Conservation (phyloP, 331 rosid genomes). For the Phaseolus coccineus region DNA sequence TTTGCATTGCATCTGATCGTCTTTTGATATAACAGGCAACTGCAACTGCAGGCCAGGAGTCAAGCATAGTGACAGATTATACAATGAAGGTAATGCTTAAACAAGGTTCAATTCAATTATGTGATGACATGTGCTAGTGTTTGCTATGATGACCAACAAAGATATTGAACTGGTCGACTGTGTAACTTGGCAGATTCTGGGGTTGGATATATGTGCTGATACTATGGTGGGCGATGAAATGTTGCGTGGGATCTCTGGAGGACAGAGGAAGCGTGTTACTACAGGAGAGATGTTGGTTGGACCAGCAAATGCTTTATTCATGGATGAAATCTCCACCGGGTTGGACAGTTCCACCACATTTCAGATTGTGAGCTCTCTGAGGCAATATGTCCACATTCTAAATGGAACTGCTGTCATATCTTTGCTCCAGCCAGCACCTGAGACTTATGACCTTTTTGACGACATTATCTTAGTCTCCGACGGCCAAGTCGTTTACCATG, state of each 20-base stretch:
- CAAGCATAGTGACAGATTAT: constrained; percentile 72
- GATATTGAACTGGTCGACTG: not conserved
- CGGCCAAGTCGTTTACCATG: constrained; percentile 68
- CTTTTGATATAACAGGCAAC: constrained; percentile 61
- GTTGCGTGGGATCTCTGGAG: constrained; percentile 47
- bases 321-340: constrained; percentile 76
- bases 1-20: constrained; percentile 20
- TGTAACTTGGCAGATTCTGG: constrained; percentile 58
- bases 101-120: not conserved
- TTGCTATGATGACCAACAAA: not conserved
- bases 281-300: constrained; percentile 73
- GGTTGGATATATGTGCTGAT: constrained; percentile 81
- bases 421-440: constrained; percentile 73
- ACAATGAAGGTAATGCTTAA: constrained; percentile 61
- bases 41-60: constrained; percentile 71
- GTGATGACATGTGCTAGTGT: not conserved
- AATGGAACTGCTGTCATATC: constrained; percentile 65
- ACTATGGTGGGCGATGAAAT: constrained; percentile 46
- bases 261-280: constrained; percentile 72
- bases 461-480: constrained; percentile 66
- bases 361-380: constrained; percentile 61
- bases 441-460: constrained; percentile 65
- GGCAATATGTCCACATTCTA: constrained; percentile 54
- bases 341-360: constrained; percentile 70
- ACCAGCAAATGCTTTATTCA: constrained; percentile 64